Conservation (phyloP, 345 rosid species). For the Hirschfeldia incana region DNA sequence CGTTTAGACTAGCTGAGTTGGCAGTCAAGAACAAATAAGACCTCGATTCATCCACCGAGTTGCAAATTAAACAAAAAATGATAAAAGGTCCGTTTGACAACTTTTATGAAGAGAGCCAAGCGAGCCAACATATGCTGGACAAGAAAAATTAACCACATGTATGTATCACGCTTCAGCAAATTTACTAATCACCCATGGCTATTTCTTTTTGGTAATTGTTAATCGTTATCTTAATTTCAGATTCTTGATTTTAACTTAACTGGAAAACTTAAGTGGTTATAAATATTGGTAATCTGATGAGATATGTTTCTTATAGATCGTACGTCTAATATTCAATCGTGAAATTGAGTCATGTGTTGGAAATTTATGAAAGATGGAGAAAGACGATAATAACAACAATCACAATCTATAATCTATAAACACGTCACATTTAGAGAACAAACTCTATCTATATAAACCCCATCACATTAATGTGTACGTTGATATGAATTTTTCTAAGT, state of each 20-base stretch:
- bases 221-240: too few relatives aligned
- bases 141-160: neutral
- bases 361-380: neutral
- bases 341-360: neutral
- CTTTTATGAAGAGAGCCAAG: neutral
- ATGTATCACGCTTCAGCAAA: neutral
- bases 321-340: neutral
- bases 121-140: neutral
- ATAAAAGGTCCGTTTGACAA: neutral
- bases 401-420: neutral
- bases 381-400: neutral
- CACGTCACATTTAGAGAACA: neutral
- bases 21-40: neutral
- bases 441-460: slow-evolving; percentile 34
- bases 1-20: neutral
- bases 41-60: neutral
- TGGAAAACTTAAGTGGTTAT: neutral
- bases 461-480: slow-evolving; percentile 34
- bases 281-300: neutral
- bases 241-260: neutral
- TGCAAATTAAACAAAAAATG: neutral
- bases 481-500: slow-evolving; percentile 31
- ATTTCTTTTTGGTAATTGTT: neutral
- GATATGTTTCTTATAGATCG: neutral
- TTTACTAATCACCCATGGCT: neutral